Conservation (phyloP, 495 filamentous ascomycete species). For the Mytilinidion resinicola region DNA sequence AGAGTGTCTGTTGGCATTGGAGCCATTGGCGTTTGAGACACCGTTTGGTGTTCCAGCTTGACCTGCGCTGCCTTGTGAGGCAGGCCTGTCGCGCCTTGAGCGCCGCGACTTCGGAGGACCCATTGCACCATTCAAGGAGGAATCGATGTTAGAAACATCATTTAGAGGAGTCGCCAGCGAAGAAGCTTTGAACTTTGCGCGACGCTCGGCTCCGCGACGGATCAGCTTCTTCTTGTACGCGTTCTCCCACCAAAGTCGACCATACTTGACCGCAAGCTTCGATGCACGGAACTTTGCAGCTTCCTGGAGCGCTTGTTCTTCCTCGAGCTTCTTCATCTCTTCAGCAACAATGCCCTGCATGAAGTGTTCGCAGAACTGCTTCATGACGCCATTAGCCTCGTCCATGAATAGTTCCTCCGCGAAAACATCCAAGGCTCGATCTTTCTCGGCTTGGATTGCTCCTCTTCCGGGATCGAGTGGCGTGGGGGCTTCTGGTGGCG, state of each 20-base stretch:
- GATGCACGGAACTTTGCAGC: not conserved
- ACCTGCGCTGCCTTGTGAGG: no score
- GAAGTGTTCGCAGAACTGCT: slow-evolving; percentile 14
- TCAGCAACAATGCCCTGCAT: not conserved
- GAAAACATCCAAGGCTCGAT: no score
- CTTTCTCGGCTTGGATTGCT: no score
- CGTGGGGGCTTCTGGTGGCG: no score
- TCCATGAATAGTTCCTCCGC: slow-evolving; percentile 1
- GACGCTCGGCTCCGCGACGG: not conserved
- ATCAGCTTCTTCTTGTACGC: not conserved
- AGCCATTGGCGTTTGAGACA: no score
- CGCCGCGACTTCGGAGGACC: no score
- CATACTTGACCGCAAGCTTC: not conserved
- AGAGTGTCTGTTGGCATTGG: no score
- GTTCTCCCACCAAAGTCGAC: not conserved
- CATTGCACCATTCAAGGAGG: no score
- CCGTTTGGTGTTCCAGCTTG: no score
- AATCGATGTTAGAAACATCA: no score
- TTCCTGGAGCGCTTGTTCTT: not conserved
- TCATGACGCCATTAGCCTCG: slow-evolving; percentile 6
- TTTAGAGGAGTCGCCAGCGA: not conserved
- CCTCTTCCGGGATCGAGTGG: no score
- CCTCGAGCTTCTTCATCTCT: not conserved
- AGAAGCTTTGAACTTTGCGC: not conserved
- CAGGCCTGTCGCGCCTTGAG: no score